Evolutionary conservation across 2,329 filamentous ascomycete species (phyloP).

Genomic region (Fusarium lyarnte): DNA sequence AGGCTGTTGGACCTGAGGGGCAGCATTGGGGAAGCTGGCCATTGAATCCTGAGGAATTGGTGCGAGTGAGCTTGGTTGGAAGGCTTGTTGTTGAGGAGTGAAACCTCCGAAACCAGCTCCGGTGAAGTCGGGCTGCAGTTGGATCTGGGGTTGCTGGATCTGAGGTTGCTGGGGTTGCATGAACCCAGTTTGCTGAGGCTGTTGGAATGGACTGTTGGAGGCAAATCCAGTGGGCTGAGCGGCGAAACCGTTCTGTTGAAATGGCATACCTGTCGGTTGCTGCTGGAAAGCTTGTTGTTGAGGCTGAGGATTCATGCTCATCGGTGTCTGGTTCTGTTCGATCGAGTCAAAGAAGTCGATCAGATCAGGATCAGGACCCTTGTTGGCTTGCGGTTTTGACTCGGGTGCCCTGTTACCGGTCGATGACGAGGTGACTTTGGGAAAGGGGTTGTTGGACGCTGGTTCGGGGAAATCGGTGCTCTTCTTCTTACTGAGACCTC

Average conservation of each 20-base stretch:
- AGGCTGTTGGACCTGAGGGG: constrained; percentile 32
- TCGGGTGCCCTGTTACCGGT: constrained; percentile 45
- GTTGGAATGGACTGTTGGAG: constrained; percentile 49
- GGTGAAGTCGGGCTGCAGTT: constrained; percentile 62
- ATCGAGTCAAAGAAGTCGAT: constrained; percentile 97
- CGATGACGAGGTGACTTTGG: constrained; percentile 43
- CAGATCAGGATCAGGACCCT: constrained; percentile 77
- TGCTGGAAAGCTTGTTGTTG: constrained; percentile 50
- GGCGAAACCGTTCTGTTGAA: constrained; percentile 39
- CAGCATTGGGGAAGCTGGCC: constrained; percentile 48
- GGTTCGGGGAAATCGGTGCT: constrained; percentile 51
- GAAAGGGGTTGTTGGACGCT: constrained; percentile 57
- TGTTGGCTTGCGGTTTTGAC: constrained; percentile 61
- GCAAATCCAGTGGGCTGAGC: constrained; percentile 48
- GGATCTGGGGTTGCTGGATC: constrained; percentile 54
- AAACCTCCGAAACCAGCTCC: constrained; percentile 88
- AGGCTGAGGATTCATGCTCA: constrained; percentile 58
- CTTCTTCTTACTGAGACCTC: constrained; percentile 48
- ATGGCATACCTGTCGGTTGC: constrained; percentile 40
- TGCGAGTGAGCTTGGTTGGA: constrained; percentile 62
- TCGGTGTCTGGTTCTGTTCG: constrained; percentile 83
- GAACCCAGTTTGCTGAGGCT: constrained; percentile 43
- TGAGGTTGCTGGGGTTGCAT: constrained; percentile 48
- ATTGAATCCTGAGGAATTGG: constrained; percentile 67
- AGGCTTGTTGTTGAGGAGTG: constrained; percentile 67